Percentiles rank a stretch among this genome's conserved stretches.
Conservation (phyloP, 805 yeast genomes). For the Candida sakaeoensis region DNA sequence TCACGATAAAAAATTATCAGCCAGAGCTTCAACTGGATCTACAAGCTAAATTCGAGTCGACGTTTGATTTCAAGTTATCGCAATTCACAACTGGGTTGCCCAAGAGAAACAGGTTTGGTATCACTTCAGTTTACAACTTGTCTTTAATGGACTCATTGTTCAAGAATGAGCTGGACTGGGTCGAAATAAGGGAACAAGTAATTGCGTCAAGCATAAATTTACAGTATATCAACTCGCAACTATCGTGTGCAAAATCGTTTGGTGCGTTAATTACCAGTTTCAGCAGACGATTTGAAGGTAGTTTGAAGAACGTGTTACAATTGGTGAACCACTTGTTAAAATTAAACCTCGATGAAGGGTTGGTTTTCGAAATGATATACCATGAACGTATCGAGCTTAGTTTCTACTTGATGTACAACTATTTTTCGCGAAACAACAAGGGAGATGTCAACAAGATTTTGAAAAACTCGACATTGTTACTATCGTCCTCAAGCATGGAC, state of each 20-base stretch:
- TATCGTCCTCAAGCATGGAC: conserved; percentile 48
- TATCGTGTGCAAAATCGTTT: conserved; percentile 67
- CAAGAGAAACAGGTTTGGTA: conserved; percentile 48
- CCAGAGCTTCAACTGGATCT: conserved; percentile 44
- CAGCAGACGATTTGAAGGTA: conserved; percentile 39
- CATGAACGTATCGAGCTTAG: conserved; percentile 66
- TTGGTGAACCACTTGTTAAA: conserved; percentile 49
- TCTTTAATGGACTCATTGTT: conserved; percentile 61
- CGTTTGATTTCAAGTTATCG: conserved; percentile 43
- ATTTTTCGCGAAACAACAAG: conserved; percentile 29
- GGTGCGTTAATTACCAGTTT: conserved; percentile 73
- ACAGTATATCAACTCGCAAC: conserved; percentile 64
- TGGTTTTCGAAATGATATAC: conserved; percentile 47
- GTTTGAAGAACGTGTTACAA: conserved; percentile 26
- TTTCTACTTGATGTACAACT: conserved; percentile 46
- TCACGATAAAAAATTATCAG: conserved; percentile 45
- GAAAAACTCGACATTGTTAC: conserved; percentile 40
- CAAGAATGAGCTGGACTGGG: conserved; percentile 36
- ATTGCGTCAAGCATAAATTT: conserved; percentile 57
- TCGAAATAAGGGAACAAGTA: conserved; percentile 47
- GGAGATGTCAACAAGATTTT: conserved; percentile 40
- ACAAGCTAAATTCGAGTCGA: conserved; percentile 41
- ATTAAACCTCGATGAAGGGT: conserved; percentile 49
- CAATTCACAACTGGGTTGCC: conserved; percentile 51
- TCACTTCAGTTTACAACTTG: conserved; percentile 54